Conservation (phyloP, 805 yeast genomes). For the Vanderwaltozyma verrucispora region DNA sequence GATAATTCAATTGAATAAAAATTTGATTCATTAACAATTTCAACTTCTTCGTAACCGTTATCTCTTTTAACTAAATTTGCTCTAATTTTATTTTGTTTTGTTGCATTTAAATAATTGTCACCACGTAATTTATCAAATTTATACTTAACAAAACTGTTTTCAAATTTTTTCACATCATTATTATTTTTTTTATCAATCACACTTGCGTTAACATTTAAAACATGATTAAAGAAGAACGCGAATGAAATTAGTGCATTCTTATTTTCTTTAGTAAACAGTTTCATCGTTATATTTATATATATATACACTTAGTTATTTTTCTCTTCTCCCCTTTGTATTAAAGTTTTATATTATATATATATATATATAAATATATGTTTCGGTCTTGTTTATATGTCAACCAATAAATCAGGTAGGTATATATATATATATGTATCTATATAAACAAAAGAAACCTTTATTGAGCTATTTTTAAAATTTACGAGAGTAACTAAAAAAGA, state of each 20-base stretch:
- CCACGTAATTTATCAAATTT: slow-evolving; percentile 21
- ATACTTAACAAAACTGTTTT: slow-evolving; percentile 6
- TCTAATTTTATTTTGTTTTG: slow-evolving; percentile 1
- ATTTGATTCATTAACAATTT: slow-evolving; percentile 30
- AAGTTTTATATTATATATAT: too few relatives aligned
- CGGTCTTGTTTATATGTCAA: too few relatives aligned
- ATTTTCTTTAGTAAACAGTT: neutral
- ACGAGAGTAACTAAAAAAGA: too few relatives aligned
- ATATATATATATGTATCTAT: too few relatives aligned
- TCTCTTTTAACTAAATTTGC: slow-evolving; percentile 15
- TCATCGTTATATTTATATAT: neutral
- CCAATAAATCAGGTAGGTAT: too few relatives aligned
- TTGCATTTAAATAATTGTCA: slow-evolving; percentile 6
- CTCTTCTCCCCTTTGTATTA: too few relatives aligned
- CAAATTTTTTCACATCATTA: too few relatives aligned
- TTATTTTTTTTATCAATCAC: neutral
- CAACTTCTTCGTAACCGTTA: slow-evolving; percentile 27
- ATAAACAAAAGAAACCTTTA: too few relatives aligned
- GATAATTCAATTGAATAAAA: slow-evolving; percentile 37
- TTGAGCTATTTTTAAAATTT: too few relatives aligned
- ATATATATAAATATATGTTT: too few relatives aligned
- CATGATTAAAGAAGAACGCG: neutral
- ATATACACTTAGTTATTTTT: neutral
- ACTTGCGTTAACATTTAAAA: too few relatives aligned
- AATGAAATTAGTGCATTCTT: neutral